Conservation (phyloP, 73 alveolate genomes). For the Paramecium biaurelia region DNA sequence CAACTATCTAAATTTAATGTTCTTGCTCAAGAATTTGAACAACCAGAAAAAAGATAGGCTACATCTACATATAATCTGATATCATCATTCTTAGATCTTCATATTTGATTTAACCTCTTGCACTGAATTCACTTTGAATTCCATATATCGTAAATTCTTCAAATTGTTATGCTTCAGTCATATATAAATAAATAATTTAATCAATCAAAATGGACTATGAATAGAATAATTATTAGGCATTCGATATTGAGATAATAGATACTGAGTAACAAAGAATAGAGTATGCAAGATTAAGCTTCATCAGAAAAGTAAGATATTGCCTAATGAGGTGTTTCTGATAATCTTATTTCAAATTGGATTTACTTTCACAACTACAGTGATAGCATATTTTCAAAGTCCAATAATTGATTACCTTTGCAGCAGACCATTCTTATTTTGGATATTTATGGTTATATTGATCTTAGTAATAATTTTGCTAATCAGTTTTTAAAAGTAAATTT, state of each 20-base stretch:
- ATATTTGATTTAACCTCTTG: constrained; percentile 21
- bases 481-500: background rate
- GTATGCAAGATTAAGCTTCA: background rate
- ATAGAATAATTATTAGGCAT: constrained; percentile 2
- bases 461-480: background rate
- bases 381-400: background rate
- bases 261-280: background rate
- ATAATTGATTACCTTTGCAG: background rate
- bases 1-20: background rate
- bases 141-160: constrained; percentile 39
- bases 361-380: background rate
- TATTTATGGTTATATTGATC: background rate
- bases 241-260: background rate
- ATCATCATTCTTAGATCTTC: background rate
- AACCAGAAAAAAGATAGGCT: background rate
- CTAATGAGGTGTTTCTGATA: constrained; percentile 12
- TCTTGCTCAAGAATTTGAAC: background rate
- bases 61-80: constrained; percentile 20
- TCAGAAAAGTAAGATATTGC: background rate
- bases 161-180: constrained; percentile 14
- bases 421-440: background rate
- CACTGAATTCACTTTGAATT: background rate
- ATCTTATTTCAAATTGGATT: background rate
- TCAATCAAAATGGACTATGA: background rate
- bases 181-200: background rate